Base-by-base conservation (phyloP, 192 early-diverging fungal genomes). In the Coemansia sp. region DNA sequence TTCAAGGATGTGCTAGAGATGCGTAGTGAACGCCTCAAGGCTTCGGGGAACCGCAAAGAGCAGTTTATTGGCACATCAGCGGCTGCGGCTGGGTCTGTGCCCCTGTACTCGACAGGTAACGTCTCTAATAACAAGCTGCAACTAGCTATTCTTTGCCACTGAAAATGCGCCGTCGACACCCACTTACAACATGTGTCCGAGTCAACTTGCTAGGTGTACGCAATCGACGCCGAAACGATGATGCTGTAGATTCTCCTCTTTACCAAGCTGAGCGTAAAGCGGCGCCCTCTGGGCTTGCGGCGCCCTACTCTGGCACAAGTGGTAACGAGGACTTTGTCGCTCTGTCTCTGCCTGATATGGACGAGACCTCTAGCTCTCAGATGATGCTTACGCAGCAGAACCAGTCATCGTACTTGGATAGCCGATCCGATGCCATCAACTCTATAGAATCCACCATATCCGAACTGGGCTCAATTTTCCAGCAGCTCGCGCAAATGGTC, bases 1-100 rank as follows among this genome's bases (percentile, higher is more conserved):
- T 99, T 99, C 70, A 98, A 97, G 71, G 89, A 93, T 65, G 92
- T 99, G 9, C 82, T 99, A n/a, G 95, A 99, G 72, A 86, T 98
- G 36, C 86, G 97, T 21, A 97, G 94, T 57, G 85, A 90, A 78
- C 98, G 98, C 76, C 90, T 99, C 86, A 95, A 94, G 83, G 93
- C 92, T 40, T 88, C 94, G 56, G 95, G 95, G 55, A 84, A 76
- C 36, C 85, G 96, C 56, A 83, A 90, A 43, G 96, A 99, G 46
- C 94, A 99, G 79, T 98, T 97, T 72, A 82, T 95, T 74, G 82
- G 74, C 38, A 37, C 64, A 0, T 60, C 73, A 5, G 73, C 78
- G 3, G 48, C 65, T 5, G 69, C 59, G 3, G 69, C 67, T 1
- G 66, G 70, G 13, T 64, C 24, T 8, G 34, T 62, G 43, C 46